A percentile compares a stretch with the other conserved stretches of the same genome.
These are phyloP conservation scores for Monilinia aucupariae DNA, from an alignment of 2,329 filamentous ascomycete species.

Conservation along the genomic window DNA sequence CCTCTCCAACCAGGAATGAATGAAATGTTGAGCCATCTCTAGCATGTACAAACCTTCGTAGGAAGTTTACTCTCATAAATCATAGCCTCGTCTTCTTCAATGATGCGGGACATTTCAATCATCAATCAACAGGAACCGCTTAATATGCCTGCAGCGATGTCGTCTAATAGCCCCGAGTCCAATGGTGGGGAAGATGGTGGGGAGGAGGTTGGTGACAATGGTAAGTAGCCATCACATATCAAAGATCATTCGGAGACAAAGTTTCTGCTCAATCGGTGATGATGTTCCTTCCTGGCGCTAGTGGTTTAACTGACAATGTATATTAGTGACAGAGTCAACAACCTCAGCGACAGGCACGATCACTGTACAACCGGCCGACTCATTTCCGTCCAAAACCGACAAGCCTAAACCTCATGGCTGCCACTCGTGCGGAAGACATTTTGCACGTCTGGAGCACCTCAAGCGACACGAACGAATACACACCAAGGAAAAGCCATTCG, in stretches of 20 bases:
- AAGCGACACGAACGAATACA: slow-evolving; percentile 98
- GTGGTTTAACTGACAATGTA: background rate
- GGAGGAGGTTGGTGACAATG: slow-evolving; percentile 18
- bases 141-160: slow-evolving; percentile 33
- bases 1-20: slow-evolving; percentile 21
- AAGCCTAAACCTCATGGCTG: slow-evolving; percentile 95
- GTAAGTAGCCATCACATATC: slow-evolving; percentile 24
- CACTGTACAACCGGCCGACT: slow-evolving; percentile 29
- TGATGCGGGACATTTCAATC: slow-evolving; percentile 30
- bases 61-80: slow-evolving; percentile 23
- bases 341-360: slow-evolving; percentile 20
- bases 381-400: slow-evolving; percentile 81
- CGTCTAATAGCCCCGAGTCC: slow-evolving; percentile 27
- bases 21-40: slow-evolving; percentile 25
- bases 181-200: slow-evolving; percentile 30
- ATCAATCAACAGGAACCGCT: slow-evolving; percentile 27
- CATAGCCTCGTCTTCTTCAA: slow-evolving; percentile 20
- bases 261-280: background rate
- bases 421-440: slow-evolving; percentile 82
- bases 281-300: background rate
- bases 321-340: background rate
- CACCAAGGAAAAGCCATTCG: slow-evolving; percentile 95
- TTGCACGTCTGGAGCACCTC: slow-evolving; percentile 89
- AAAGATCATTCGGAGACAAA: background rate
- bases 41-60: slow-evolving; percentile 28